Conservation (phyloP, 257 asterid species). For the Ilex aquifolium region DNA sequence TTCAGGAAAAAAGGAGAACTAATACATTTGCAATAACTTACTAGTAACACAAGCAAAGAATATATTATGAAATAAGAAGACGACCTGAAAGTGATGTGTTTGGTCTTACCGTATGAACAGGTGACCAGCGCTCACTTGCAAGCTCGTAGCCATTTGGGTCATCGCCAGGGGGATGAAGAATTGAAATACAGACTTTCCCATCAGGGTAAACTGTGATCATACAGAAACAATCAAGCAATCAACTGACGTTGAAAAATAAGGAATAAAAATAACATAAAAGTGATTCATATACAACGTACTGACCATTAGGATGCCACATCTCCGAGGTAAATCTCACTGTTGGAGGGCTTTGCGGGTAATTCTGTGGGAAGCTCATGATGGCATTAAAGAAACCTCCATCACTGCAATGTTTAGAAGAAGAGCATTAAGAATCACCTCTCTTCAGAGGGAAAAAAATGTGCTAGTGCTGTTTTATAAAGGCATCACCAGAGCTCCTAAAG, state of each 20-base stretch:
- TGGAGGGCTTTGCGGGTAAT: slow-evolving; percentile 97
- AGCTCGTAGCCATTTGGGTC: slow-evolving; percentile 99
- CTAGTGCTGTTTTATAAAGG: neutral
- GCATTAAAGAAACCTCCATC: slow-evolving; percentile 99
- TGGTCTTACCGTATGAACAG: slow-evolving; percentile 88
- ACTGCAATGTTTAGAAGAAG: slow-evolving; percentile 45
- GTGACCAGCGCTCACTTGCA: slow-evolving; percentile 99
- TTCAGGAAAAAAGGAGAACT: too few relatives aligned
- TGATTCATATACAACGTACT: slow-evolving; percentile 17
- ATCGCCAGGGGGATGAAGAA: slow-evolving; percentile 97
- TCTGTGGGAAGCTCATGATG: slow-evolving; percentile 82
- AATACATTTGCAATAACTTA: too few relatives aligned
- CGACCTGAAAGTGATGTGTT: neutral
- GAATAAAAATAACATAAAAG: slow-evolving; percentile 1
- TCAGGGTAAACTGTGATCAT: slow-evolving; percentile 70
- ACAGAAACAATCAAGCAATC: neutral
- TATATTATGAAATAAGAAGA: slow-evolving; percentile 1
- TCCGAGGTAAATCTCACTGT: slow-evolving; percentile 89
- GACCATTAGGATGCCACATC: slow-evolving; percentile 99
- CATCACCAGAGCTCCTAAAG: too few relatives aligned
- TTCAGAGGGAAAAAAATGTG: neutral
- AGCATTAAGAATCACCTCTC: slow-evolving; percentile 9
- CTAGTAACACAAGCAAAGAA: neutral
- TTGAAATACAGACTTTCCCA: slow-evolving; percentile 98
- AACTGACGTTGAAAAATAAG: slow-evolving; percentile 7